phyloP scores from a whole-genome alignment of 2,329 filamentous ascomycete species.

The Aspergillus fumigatus region DNA sequence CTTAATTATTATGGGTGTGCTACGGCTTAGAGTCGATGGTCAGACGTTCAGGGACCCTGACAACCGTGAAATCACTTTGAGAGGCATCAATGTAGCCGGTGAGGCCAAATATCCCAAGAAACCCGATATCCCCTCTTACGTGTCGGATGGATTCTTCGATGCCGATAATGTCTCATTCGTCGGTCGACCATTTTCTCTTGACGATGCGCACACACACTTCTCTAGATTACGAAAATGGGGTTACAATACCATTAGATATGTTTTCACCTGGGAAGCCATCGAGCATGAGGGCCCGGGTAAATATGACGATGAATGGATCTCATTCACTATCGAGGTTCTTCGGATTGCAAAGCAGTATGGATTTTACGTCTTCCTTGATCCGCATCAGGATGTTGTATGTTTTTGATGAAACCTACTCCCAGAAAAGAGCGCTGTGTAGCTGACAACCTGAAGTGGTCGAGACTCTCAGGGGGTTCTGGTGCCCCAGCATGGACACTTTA shows the following conservation, averaged over 20 bases:
- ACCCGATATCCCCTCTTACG: constrained; percentile 77
- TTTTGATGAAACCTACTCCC: not conserved
- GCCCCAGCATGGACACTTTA: constrained; percentile 98
- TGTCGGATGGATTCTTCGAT: constrained; percentile 78
- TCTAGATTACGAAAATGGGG: constrained; percentile 79
- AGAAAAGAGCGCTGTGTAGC: constrained; percentile 9
- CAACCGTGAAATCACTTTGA: constrained; percentile 79
- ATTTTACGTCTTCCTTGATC: constrained; percentile 98
- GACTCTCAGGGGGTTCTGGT: constrained; percentile 88
- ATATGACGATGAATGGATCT: constrained; percentile 92
- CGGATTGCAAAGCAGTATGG: constrained; percentile 82
- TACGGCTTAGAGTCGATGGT: constrained; percentile 79
- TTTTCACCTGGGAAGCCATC: constrained; percentile 99
- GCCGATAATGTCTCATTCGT: constrained; percentile 89
- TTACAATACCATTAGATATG: constrained; percentile 93
- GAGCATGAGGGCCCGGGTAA: constrained; percentile 84
- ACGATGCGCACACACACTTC: constrained; percentile 83
- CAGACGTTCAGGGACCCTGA: constrained; percentile 75
- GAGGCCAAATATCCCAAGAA: constrained; percentile 84
- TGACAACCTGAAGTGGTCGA: constrained; percentile 66
- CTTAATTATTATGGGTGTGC: constrained; percentile 58
- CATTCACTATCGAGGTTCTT: constrained; percentile 81
- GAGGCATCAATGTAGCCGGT: constrained; percentile 89
- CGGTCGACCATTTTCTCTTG: constrained; percentile 73
- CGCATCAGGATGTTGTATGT: constrained; percentile 91